phyloP scores from a whole-genome alignment of 805 yeast species.

The Starmerella khaoyaiensis region DNA sequence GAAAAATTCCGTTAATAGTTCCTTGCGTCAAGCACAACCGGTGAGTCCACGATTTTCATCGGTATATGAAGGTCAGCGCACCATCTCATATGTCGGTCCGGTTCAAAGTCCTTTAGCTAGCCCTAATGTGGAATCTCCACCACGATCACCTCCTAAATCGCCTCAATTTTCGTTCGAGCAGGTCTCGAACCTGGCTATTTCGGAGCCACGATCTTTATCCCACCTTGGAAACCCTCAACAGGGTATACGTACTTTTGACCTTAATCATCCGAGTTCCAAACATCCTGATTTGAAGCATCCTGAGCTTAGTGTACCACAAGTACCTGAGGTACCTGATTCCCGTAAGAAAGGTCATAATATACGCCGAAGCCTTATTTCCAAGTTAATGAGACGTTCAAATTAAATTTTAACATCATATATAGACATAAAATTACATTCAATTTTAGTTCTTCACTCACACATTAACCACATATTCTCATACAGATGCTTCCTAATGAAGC shows the following conservation, averaged over 20 bases:
- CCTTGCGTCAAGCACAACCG: slow-evolving; percentile 1
- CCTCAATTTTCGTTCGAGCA: slow-evolving; percentile 10
- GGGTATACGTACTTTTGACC: no score
- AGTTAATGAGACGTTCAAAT: slow-evolving; percentile 14
- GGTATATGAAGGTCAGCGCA: no score
- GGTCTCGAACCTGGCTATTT: slow-evolving; percentile 17
- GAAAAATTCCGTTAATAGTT: slow-evolving; percentile 8
- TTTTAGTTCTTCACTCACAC: no score
- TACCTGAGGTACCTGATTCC: neutral
- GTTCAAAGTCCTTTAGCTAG: neutral
- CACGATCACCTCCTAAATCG: slow-evolving; percentile 3
- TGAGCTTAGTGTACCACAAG: neutral
- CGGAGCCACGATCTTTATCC: slow-evolving; percentile 12
- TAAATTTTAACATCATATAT: neutral
- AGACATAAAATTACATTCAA: neutral
- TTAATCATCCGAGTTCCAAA: no score
- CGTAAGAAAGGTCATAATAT: slow-evolving; percentile 13
- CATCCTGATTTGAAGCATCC: neutral
- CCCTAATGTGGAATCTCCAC: neutral
- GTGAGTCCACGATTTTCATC: neutral
- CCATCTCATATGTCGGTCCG: slow-evolving; percentile 14
- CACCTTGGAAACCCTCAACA: no score
- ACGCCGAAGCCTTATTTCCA: slow-evolving; percentile 17
- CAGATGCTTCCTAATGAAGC: no score
- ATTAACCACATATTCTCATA: no score